Evolutionary conservation across 2,329 filamentous ascomycete genomes (phyloP), one percentile per base, ranked within the genome.

Genomic region (Salinomyces thailandicus): DNA sequence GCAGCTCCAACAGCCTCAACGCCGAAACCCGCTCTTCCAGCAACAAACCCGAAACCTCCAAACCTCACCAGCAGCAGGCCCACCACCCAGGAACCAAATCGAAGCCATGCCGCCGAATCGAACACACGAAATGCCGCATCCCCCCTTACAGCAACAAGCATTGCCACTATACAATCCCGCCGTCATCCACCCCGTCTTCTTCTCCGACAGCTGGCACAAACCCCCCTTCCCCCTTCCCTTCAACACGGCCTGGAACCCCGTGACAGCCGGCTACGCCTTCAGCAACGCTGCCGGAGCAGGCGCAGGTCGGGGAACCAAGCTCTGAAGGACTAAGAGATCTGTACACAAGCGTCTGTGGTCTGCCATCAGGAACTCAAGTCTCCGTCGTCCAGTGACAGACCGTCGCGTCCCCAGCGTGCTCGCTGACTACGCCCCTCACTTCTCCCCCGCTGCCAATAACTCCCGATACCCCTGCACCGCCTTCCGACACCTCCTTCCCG

Each of bases 181-280:
- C 1, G 67, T 66, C 26, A 63, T 73, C 17, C 82, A 87, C 47
- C 82, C 82, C 0, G 81, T 85, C 1, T 87, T 87, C 61, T 85
- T 86, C 62, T 81, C 80, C 0, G 65, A 73, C 18, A 68, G 68
- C 35, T 61, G 84, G 34, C 71, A 71, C 39, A 73, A 69, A 48
- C 67, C 71, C 2, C 71, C 75, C 4, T 63, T 68, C 15, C 53
- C 62, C 0, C 48, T 66, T 39, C 61, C 59, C 9, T 45, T 57
- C 12, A 57, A 57, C 29, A 53, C 56, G 15, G 57, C 53, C 2
- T 57, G 58, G 42, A 66, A 50, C 46, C 66, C 66, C 4, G 64
- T 62, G 2, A 64, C 65, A 7, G 61, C 57, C 18, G 66, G 66
- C 1, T 69, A 69, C 38, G 49, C 59, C 19, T 57, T 58, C 35